A percentile compares a stretch with the other conserved stretches of the same genome.
phyloP scores from a whole-genome alignment of 2,329 filamentous ascomycete genomes.

The Aspergillus aculeatus region DNA sequence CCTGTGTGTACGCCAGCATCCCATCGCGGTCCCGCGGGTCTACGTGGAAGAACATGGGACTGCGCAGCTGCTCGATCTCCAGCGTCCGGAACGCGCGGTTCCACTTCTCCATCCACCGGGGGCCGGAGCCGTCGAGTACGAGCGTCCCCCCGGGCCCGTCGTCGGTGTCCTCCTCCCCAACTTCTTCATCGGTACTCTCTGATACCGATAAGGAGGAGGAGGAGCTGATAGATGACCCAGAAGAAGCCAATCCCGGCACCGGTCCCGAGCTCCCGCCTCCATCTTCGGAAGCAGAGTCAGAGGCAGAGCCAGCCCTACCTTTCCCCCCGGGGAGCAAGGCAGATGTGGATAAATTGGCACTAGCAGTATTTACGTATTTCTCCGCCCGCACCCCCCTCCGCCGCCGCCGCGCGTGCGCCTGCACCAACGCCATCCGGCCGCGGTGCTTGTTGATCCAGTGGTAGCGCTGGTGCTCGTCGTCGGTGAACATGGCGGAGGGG shows the following conservation, averaged over 20 bases:
- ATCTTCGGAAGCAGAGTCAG: too few species aligned
- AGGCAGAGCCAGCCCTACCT: too few species aligned
- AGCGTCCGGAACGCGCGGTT: constrained; percentile 66
- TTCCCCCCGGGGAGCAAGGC: too few species aligned
- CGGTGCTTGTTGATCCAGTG: constrained; percentile 71
- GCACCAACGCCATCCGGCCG: constrained; percentile 53
- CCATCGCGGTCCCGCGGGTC: constrained; percentile 74
- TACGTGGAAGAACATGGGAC: constrained; percentile 80
- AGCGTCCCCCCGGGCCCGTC: constrained; percentile 29
- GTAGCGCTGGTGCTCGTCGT: constrained; percentile 78
- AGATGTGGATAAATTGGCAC: neutral
- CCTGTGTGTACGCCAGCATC: constrained; percentile 66
- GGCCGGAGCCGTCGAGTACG: constrained; percentile 65
- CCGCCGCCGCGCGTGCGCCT: constrained; percentile 16
- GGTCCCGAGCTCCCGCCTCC: too few species aligned
- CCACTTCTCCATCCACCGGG: constrained; percentile 70
- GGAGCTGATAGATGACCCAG: constrained; percentile 11
- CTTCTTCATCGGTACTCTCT: neutral
- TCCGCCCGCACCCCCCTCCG: constrained; percentile 27
- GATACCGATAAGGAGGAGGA: constrained; percentile 12
- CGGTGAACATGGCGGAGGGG: constrained; percentile 76
- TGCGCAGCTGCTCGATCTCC: constrained; percentile 69
- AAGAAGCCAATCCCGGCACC: too few species aligned
- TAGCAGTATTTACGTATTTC: constrained; percentile 20
- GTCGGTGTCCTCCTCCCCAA: constrained; percentile 40